phyloP scores from a whole-genome alignment of 177 flowering plant species.

The Vitis hybrid region DNA sequence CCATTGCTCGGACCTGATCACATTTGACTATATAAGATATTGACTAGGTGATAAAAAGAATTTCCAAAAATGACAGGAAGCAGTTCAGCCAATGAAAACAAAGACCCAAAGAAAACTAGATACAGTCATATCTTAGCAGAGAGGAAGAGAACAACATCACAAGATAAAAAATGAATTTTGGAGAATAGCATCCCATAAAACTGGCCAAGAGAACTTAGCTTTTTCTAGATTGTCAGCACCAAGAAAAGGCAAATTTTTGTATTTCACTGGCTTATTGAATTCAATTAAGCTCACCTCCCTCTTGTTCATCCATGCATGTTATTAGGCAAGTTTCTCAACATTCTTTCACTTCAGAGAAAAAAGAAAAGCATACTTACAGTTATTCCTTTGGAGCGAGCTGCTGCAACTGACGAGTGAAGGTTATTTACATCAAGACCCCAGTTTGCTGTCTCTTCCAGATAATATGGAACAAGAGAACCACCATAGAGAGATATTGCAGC shows the following conservation, averaged over 20 bases:
- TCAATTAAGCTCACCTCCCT: neutral
- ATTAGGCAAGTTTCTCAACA: neutral
- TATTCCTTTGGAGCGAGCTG: conserved; percentile 77
- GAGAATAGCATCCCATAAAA: neutral
- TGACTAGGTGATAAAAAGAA: neutral
- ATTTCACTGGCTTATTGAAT: neutral
- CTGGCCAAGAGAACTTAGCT: neutral
- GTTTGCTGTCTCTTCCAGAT: conserved; percentile 92
- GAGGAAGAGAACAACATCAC: neutral
- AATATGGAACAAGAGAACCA: conserved; percentile 94
- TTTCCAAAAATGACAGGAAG: neutral
- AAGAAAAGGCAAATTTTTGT: neutral
- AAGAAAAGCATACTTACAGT: conserved; percentile 54
- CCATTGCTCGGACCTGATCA: conserved; percentile 94
- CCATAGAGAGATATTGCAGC: conserved; percentile 85
- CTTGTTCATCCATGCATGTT: neutral
- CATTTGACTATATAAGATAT: conserved; percentile 11
- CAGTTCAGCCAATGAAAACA: neutral
- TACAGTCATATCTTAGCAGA: neutral
- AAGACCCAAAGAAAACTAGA: neutral
- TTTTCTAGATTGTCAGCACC: neutral
- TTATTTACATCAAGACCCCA: conserved; percentile 92
- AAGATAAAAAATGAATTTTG: neutral
- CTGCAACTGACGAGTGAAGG: conserved; percentile 67
- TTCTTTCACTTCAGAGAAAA: neutral